phyloP scores from a whole-genome alignment of 192 early-diverging fungal species.

The Linderina pennispora region DNA sequence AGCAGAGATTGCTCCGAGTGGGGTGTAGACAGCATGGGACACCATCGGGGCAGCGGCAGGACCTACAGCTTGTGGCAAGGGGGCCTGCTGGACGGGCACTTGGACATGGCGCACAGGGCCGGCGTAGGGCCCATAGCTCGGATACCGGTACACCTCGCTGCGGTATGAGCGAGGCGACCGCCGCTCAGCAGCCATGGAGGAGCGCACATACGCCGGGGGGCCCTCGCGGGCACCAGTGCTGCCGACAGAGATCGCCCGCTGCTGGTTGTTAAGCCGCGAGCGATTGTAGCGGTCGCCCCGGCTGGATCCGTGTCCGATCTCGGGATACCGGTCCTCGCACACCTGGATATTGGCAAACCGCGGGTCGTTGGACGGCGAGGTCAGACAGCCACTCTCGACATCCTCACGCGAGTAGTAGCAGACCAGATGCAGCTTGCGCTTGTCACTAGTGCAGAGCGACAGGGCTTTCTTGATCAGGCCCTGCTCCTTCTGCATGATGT shows the following conservation, averaged over 20 bases:
- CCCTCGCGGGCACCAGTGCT: conserved; percentile 6
- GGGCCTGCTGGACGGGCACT: neutral
- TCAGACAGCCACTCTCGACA: conserved; percentile 55
- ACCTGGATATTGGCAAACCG: conserved; percentile 57
- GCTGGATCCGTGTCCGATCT: conserved; percentile 44
- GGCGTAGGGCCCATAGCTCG: conserved; percentile 36
- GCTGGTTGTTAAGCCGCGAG: conserved; percentile 11
- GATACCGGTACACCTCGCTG: conserved; percentile 30
- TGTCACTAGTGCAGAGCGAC: conserved; percentile 72
- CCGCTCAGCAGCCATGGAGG: conserved; percentile 21
- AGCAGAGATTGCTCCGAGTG: too few relatives aligned
- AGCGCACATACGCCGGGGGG: conserved; percentile 22
- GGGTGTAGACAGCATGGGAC: too few relatives aligned
- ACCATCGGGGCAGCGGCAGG: too few relatives aligned
- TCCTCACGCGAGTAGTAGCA: conserved; percentile 84
- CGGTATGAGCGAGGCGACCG: conserved; percentile 15
- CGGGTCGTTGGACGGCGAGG: conserved; percentile 60
- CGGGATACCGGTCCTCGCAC: conserved; percentile 76
- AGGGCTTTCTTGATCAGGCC: conserved; percentile 86
- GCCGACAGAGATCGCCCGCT: conserved; percentile 9
- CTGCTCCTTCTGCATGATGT: conserved; percentile 57
- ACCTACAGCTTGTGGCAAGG: neutral
- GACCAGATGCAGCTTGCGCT: conserved; percentile 82
- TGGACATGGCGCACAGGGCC: conserved; percentile 32
- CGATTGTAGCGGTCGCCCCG: conserved; percentile 32